phyloP scores from a whole-genome alignment of 2,329 filamentous ascomycete genomes.

The Scedosporium dehoogii region DNA sequence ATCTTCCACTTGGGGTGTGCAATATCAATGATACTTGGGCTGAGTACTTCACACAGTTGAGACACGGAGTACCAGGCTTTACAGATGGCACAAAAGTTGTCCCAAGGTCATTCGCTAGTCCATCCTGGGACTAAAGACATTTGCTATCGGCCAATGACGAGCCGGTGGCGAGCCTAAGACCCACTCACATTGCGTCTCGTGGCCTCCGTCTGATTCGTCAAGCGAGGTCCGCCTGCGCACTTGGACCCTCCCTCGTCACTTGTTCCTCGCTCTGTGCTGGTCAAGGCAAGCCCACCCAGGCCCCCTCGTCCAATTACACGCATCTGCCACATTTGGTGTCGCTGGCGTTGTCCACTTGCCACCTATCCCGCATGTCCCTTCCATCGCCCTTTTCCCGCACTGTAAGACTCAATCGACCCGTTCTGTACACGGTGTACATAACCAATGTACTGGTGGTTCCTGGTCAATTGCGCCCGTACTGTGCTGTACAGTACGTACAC shows the following conservation, averaged over 20 bases:
- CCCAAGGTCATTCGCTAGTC: constrained; percentile 2
- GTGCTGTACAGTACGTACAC: neutral
- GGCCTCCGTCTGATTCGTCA: constrained; percentile 1
- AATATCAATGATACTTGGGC: too few relatives aligned
- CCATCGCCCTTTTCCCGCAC: neutral
- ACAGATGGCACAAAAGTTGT: constrained; percentile 1
- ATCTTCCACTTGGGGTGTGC: too few relatives aligned
- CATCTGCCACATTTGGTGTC: neutral
- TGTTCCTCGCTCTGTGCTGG: neutral
- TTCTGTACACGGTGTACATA: neutral
- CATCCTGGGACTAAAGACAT: neutral
- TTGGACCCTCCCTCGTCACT: neutral
- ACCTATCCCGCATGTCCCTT: constrained; percentile 1
- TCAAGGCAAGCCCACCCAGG: neutral
- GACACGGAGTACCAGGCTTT: neutral
- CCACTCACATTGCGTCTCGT: constrained; percentile 7
- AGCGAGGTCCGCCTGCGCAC: neutral
- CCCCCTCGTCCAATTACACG: neutral
- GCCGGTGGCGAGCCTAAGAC: neutral
- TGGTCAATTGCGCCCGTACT: neutral
- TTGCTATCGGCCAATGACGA: neutral
- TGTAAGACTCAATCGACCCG: neutral
- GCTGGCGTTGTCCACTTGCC: constrained; percentile 1
- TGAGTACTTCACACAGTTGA: neutral
- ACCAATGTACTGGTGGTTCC: neutral